phyloP scores from a whole-genome alignment of 768 basidiomycete genomes.

The Suillus subluteus region DNA sequence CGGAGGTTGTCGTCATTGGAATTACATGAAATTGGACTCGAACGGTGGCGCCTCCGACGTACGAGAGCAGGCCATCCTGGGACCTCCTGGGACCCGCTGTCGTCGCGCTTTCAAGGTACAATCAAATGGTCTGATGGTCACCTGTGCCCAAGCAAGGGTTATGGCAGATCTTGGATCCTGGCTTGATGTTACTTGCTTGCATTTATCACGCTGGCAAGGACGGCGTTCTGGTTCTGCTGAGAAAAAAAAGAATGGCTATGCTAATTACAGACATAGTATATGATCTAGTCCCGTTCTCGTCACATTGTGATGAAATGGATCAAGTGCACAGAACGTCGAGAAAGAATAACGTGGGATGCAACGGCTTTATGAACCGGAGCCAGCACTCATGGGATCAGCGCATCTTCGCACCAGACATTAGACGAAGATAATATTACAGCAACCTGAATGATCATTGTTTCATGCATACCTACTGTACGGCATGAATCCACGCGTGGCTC shows the following conservation, averaged over 20 bases:
- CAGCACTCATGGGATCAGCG: not conserved
- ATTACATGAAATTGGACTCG: not conserved
- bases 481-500: not conserved
- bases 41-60: not conserved
- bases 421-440: not conserved
- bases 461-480: not conserved
- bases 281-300: not conserved
- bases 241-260: constrained; percentile 1
- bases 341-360: not conserved
- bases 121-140: not conserved
- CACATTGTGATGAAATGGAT: constrained; percentile 3
- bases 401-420: not conserved
- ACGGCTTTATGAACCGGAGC: not conserved
- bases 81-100: not conserved
- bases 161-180: not conserved
- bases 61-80: not conserved
- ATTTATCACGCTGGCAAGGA: constrained; percentile 4
- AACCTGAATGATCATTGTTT: not conserved
- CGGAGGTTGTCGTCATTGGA: no score
- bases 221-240: not conserved
- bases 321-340: not conserved
- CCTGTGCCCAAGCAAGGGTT: not conserved
- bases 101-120: constrained; percentile 7
- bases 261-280: constrained; percentile 1
- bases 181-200: not conserved